phyloP scores from a whole-genome alignment of 768 basidiomycete species.

The Gymnopilus junonius region DNA sequence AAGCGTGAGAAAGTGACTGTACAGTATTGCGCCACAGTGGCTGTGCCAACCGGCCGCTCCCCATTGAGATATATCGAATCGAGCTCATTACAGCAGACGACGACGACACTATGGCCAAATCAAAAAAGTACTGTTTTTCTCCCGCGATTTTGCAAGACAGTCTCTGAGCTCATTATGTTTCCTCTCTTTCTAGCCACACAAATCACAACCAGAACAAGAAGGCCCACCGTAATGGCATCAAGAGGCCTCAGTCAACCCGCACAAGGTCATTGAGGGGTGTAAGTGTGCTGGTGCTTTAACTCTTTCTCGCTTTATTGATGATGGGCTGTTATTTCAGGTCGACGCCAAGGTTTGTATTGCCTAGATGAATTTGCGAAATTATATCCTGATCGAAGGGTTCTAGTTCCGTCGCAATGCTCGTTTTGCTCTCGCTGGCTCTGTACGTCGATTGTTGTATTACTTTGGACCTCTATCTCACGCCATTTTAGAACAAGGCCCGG shows the following conservation, averaged over 20 bases:
- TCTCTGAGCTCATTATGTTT: not conserved
- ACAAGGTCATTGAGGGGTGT: slow-evolving; percentile 91
- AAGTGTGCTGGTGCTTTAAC: slow-evolving; percentile 41
- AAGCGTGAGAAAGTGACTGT: slow-evolving; percentile 32
- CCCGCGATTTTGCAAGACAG: not conserved
- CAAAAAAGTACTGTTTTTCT: slow-evolving; percentile 79
- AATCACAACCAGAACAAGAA: slow-evolving; percentile 97
- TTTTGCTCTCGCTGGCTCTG: slow-evolving; percentile 75
- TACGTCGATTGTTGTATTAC: slow-evolving; percentile 39
- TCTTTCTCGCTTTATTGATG: slow-evolving; percentile 7
- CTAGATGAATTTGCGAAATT: slow-evolving; percentile 3
- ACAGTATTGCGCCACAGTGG: slow-evolving; percentile 50
- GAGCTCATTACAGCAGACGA: slow-evolving; percentile 35
- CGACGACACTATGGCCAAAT: slow-evolving; percentile 84
- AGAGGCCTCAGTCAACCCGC: slow-evolving; percentile 72
- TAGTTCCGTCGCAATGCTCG: slow-evolving; percentile 90
- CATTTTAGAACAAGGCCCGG: slow-evolving; percentile 65
- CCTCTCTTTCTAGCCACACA: slow-evolving; percentile 62
- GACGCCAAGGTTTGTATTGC: slow-evolving; percentile 69
- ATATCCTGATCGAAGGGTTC: slow-evolving; percentile 17
- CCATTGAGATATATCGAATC: slow-evolving; percentile 14
- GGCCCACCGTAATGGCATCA: slow-evolving; percentile 98
- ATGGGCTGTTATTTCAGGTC: slow-evolving; percentile 53
- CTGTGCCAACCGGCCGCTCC: slow-evolving; percentile 33
- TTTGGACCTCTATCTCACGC: slow-evolving; percentile 8